Conservation (phyloP, 2,329 filamentous ascomycete species). For the Dactylellina haptotyla region DNA sequence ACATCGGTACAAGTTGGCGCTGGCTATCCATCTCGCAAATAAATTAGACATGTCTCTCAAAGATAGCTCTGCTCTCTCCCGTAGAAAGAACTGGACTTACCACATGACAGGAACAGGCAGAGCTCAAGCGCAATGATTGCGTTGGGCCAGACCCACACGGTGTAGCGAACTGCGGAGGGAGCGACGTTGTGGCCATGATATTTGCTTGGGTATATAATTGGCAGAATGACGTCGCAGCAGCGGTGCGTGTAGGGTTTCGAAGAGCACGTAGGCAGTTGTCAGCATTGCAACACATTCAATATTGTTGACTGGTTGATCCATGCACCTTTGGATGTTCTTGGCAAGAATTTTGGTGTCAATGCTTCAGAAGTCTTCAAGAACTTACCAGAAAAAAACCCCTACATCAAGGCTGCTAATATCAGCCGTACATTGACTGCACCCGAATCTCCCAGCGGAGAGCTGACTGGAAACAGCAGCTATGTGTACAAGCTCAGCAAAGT, state of each 20-base stretch:
- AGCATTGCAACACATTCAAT: constrained; percentile 72
- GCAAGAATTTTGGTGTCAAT: constrained; percentile 75
- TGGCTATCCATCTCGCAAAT: background rate
- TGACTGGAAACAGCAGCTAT: constrained; percentile 70
- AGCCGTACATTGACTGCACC: constrained; percentile 63
- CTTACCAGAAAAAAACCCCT: constrained; percentile 68
- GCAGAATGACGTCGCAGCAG: background rate
- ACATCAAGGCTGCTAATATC: constrained; percentile 70
- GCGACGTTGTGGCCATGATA: background rate
- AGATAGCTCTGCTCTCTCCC: background rate
- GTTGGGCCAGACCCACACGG: background rate
- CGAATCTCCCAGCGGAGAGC: constrained; percentile 64
- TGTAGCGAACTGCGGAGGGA: background rate
- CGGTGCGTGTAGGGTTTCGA: background rate
- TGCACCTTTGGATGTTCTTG: constrained; percentile 70
- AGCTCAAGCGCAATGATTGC: background rate
- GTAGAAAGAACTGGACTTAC: background rate
- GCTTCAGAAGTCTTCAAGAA: constrained; percentile 68
- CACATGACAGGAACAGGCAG: background rate
- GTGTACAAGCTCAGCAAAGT: constrained; percentile 67
- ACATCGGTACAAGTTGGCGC: background rate
- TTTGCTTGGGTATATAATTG: background rate
- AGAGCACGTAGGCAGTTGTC: background rate
- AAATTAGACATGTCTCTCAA: background rate
- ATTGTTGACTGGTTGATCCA: constrained; percentile 76